These are phyloP conservation scores for Calonectria montana DNA, from an alignment of 2,329 filamentous ascomycete genomes.

Conservation along the genomic window DNA sequence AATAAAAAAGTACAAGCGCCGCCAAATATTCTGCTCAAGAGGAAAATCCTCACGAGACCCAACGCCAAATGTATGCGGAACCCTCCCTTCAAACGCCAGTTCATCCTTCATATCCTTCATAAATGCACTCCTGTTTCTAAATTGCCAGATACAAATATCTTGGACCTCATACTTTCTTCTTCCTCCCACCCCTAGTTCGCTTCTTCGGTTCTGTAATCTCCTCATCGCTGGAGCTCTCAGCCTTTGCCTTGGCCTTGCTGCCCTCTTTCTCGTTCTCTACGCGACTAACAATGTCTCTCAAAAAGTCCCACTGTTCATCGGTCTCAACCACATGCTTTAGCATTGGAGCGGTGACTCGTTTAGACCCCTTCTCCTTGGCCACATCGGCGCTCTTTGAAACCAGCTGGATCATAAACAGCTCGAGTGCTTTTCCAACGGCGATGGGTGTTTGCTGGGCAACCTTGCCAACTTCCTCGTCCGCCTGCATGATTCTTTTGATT, in stretches of 20 bases:
- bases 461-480: slow-evolving; percentile 98
- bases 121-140: slow-evolving; percentile 23
- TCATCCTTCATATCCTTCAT: slow-evolving; percentile 42
- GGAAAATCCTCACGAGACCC: slow-evolving; percentile 32
- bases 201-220: slow-evolving; percentile 60
- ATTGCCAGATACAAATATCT: background rate
- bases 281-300: slow-evolving; percentile 89
- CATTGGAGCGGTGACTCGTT: slow-evolving; percentile 90
- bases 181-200: slow-evolving; percentile 58
- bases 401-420: slow-evolving; percentile 97
- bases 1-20: slow-evolving; percentile 20
- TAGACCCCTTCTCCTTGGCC: slow-evolving; percentile 84
- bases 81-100: slow-evolving; percentile 37
- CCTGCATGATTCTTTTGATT: slow-evolving; percentile 99
- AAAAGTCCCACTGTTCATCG: slow-evolving; percentile 94
- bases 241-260: slow-evolving; percentile 55
- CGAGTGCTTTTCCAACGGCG: slow-evolving; percentile 93
- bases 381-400: slow-evolving; percentile 89
- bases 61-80: slow-evolving; percentile 43
- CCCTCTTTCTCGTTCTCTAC: slow-evolving; percentile 72
- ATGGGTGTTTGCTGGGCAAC: slow-evolving; percentile 98
- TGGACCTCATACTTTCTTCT: slow-evolving; percentile 58
- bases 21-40: slow-evolving; percentile 27
- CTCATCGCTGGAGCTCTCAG: slow-evolving; percentile 66
- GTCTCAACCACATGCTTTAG: slow-evolving; percentile 90